These are phyloP conservation scores for Myriosclerotinia scirpicola DNA, from an alignment of 2,329 filamentous ascomycete genomes.

Conservation along the genomic window DNA sequence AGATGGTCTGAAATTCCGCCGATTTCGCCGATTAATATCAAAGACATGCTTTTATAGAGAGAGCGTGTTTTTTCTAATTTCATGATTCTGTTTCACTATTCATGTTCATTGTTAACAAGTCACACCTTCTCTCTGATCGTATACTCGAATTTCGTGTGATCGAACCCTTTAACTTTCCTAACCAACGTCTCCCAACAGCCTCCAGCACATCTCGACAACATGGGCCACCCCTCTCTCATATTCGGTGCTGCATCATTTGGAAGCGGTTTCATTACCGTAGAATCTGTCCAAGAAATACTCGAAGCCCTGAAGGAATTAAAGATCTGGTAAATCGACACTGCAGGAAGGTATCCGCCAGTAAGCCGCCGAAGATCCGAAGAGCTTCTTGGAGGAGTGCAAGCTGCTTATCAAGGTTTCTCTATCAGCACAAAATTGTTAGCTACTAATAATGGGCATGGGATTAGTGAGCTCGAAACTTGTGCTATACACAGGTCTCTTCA, in stretches of 20 bases:
- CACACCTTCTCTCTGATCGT: background rate
- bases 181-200: background rate
- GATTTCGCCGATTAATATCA: too few relatives aligned
- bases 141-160: background rate
- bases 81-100: too few relatives aligned
- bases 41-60: too few relatives aligned
- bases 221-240: slow-evolving; percentile 11
- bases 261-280: background rate
- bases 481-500: slow-evolving; percentile 8
- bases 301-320: slow-evolving; percentile 13
- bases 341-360: slow-evolving; percentile 23
- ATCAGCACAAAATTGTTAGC: slow-evolving; percentile 26
- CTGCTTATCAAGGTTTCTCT: slow-evolving; percentile 18
- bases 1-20: too few relatives aligned
- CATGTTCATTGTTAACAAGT: background rate
- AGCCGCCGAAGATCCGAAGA: slow-evolving; percentile 22
- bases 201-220: background rate
- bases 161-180: background rate
- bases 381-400: slow-evolving; percentile 19
- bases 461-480: slow-evolving; percentile 1
- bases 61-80: too few relatives aligned
- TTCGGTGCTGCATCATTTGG: slow-evolving; percentile 20
- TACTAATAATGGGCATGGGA: background rate
- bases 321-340: slow-evolving; percentile 24
- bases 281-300: slow-evolving; percentile 14